Evolutionary conservation across 768 basidiomycete genomes (phyloP).

Genomic region (Auricularia sp.): DNA sequence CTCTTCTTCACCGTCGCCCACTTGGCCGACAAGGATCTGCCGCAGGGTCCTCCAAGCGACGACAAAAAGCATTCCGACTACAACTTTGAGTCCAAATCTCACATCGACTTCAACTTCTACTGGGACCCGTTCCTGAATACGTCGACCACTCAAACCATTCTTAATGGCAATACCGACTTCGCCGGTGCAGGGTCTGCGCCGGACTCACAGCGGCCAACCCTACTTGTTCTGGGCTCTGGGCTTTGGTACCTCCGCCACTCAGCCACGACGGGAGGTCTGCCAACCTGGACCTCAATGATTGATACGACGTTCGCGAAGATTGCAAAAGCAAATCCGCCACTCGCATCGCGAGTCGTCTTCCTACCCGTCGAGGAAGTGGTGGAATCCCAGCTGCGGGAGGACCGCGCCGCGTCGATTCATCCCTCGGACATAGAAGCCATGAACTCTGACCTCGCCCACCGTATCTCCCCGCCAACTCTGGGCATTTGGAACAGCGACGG

Average conservation of each 20-base stretch:
- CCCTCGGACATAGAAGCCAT: slow-evolving; percentile 79
- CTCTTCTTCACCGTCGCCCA: slow-evolving; percentile 70
- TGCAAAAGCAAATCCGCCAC: slow-evolving; percentile 23
- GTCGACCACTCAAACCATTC: slow-evolving; percentile 39
- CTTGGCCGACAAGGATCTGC: slow-evolving; percentile 47
- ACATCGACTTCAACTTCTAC: slow-evolving; percentile 45
- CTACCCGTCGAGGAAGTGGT: slow-evolving; percentile 70
- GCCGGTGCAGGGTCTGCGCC: slow-evolving; percentile 15
- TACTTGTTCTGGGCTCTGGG: slow-evolving; percentile 78
- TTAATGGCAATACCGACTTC: slow-evolving; percentile 21
- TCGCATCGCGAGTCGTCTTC: slow-evolving; percentile 67
- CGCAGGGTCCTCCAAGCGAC: slow-evolving; percentile 41
- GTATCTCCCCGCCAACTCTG: slow-evolving; percentile 35
- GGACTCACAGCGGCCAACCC: slow-evolving; percentile 33
- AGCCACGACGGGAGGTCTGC: slow-evolving; percentile 58
- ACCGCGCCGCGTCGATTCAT: slow-evolving; percentile 59
- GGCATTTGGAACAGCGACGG: not conserved
- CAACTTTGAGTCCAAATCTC: slow-evolving; percentile 34
- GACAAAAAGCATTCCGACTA: slow-evolving; percentile 64
- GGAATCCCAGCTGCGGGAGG: slow-evolving; percentile 51
- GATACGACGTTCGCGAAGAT: slow-evolving; percentile 52
- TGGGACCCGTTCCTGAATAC: slow-evolving; percentile 89
- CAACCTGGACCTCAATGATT: slow-evolving; percentile 68
- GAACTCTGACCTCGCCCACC: slow-evolving; percentile 76
- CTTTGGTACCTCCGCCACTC: slow-evolving; percentile 84